phyloP scores from a whole-genome alignment of 305 asterid genomes.

The Solanum hybrid region DNA sequence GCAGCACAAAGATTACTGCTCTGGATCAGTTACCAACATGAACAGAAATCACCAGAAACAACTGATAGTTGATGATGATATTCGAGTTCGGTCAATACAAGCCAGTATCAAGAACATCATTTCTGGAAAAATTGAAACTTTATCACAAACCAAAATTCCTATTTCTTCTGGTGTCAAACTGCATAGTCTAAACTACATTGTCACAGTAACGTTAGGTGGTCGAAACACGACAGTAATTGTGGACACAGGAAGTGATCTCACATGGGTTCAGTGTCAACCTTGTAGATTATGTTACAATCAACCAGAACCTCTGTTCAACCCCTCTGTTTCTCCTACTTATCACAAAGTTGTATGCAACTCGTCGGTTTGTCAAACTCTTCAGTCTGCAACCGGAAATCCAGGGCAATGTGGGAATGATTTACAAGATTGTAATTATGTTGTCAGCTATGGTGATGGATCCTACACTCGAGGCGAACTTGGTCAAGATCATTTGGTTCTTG shows the following conservation, averaged over 20 bases:
- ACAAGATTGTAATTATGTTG: conserved; percentile 42
- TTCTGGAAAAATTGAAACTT: conserved; percentile 18
- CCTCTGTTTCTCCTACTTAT: conserved; percentile 46
- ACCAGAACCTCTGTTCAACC: conserved; percentile 69
- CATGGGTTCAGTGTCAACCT: conserved; percentile 91
- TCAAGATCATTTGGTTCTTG: conserved; percentile 40
- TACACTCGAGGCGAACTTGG: conserved; percentile 68
- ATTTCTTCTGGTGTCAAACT: conserved; percentile 49
- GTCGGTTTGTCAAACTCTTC: conserved; percentile 25
- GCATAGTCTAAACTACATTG: conserved; percentile 68
- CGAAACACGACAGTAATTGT: conserved; percentile 57
- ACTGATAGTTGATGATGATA: conserved; percentile 33
- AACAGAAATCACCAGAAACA: conserved; percentile 18
- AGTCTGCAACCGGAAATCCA: conserved; percentile 40
- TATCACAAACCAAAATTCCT: conserved; percentile 39
- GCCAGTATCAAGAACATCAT: conserved; percentile 23
- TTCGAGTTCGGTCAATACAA: conserved; percentile 57
- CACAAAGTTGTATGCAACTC: conserved; percentile 48
- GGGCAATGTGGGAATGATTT: conserved; percentile 38
- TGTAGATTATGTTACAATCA: conserved; percentile 60
- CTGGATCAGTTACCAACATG: conserved; percentile 23
- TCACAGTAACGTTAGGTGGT: conserved; percentile 45
- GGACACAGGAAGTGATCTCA: conserved; percentile 78
- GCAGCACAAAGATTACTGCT: conserved; percentile 44
- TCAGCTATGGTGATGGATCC: conserved; percentile 80